These are phyloP conservation scores for Epichloe baconii DNA, from an alignment of 2,329 filamentous ascomycete genomes.

Conservation along the genomic window DNA sequence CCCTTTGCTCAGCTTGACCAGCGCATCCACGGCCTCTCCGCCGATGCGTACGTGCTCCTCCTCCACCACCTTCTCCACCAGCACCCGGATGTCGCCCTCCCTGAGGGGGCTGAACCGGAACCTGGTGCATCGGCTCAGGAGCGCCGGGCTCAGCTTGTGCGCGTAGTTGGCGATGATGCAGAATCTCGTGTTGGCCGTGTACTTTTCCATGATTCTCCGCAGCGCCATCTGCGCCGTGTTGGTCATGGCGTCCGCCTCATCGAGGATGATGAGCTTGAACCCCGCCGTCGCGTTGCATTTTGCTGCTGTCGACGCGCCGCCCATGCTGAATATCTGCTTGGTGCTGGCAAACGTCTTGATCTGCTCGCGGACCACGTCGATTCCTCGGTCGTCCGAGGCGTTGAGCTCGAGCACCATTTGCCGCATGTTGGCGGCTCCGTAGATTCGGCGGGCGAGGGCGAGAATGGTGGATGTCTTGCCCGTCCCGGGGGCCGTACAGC, in stretches of 20 bases:
- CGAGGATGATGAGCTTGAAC: slow-evolving; percentile 93
- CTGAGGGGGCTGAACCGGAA: slow-evolving; percentile 93
- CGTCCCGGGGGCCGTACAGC: slow-evolving; percentile 91
- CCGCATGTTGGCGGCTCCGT: slow-evolving; percentile 80
- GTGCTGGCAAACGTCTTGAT: slow-evolving; percentile 99
- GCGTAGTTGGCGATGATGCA: slow-evolving; percentile 99
- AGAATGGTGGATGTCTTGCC: slow-evolving; percentile 96
- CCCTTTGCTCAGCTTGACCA: slow-evolving; percentile 80
- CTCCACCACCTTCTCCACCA: slow-evolving; percentile 82
- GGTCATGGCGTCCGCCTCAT: slow-evolving; percentile 99
- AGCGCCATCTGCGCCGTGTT: slow-evolving; percentile 95
- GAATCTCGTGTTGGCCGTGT: slow-evolving; percentile 94
- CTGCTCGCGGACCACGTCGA: slow-evolving; percentile 94
- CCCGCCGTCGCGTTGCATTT: slow-evolving; percentile 43
- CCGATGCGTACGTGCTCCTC: slow-evolving; percentile 80
- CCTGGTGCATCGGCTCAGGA: slow-evolving; percentile 84
- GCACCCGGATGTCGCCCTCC: slow-evolving; percentile 66
- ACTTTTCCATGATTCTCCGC: slow-evolving; percentile 96
- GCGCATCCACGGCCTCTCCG: slow-evolving; percentile 63
- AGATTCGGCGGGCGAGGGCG: slow-evolving; percentile 84
- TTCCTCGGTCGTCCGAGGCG: slow-evolving; percentile 91
- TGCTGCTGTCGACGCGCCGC: slow-evolving; percentile 34
- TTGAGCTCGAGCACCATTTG: slow-evolving; percentile 99
- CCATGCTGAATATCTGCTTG: slow-evolving; percentile 80
- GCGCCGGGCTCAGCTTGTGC: slow-evolving; percentile 87